phyloP scores from a whole-genome alignment of 2,329 filamentous ascomycete genomes.

The Harringtonia aguacate region DNA sequence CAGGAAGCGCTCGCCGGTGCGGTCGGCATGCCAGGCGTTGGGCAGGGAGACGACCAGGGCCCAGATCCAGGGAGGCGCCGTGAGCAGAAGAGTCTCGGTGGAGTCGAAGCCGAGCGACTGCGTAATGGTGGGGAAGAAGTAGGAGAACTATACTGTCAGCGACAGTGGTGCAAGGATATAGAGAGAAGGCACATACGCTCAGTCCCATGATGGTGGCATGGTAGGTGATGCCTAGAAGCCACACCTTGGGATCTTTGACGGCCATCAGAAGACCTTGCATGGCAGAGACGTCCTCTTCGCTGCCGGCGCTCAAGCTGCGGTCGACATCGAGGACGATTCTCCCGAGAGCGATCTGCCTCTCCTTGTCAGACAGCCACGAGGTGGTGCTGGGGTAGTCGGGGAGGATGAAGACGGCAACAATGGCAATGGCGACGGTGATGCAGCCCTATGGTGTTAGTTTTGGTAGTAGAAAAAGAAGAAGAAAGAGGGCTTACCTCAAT shows the following conservation, averaged over 20 bases:
- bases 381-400: slow-evolving; percentile 46
- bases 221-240: slow-evolving; percentile 45
- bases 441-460: too few species aligned
- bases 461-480: too few species aligned
- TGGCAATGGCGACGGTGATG: slow-evolving; percentile 36
- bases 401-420: slow-evolving; percentile 35
- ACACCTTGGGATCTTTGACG: slow-evolving; percentile 50
- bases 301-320: slow-evolving; percentile 35
- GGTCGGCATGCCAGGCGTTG: slow-evolving; percentile 42
- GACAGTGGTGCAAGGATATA: slow-evolving; percentile 41
- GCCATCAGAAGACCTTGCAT: slow-evolving; percentile 43
- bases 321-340: slow-evolving; percentile 24
- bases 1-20: slow-evolving; percentile 47
- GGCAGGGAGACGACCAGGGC: slow-evolving; percentile 18
- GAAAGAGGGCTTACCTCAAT: too few species aligned
- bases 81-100: slow-evolving; percentile 32
- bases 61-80: slow-evolving; percentile 33
- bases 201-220: slow-evolving; percentile 26
- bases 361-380: slow-evolving; percentile 47
- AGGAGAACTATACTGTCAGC: slow-evolving; percentile 26
- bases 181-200: slow-evolving; percentile 49
- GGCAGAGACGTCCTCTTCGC: slow-evolving; percentile 42
- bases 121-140: slow-evolving; percentile 20
- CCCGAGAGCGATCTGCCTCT: slow-evolving; percentile 41
- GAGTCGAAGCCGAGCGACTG: slow-evolving; percentile 19